Base-by-base conservation (phyloP, 2,329 filamentous ascomycete genomes). In the Neopestalotiopsis rosae region DNA sequence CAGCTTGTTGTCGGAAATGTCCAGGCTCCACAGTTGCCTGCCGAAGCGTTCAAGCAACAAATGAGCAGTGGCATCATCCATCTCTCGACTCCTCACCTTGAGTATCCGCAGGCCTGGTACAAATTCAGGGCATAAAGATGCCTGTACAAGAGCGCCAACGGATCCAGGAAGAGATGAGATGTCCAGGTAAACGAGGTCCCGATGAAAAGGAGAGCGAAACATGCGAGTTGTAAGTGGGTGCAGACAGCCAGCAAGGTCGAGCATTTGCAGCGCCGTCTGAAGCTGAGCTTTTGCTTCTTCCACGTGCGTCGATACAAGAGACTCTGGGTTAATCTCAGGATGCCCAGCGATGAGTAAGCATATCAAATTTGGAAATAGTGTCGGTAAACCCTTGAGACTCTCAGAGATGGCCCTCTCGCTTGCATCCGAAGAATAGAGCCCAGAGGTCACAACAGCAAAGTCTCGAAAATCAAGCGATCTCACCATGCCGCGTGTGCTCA, bases 11-110 rank as follows among this genome's bases (percentile, higher is more conserved):
- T 82, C 66, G 49, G 82, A 80, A 0, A 90, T 64, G 70, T 91
- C 88, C 4, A 90, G 74, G 72, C 88, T 89, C 88, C 88, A 90
- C 12, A 90, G 75, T 34, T 80, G 83, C 12, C 69, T 69, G 4
- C 71, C 68, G 62, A 82, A 82, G 5, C 75, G 71, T 69, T 74
- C 71, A 74, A 86, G 72, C 56, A 83, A 70, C 3, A 75, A 57
- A 0, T 77, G 67, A 2, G 81, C 76, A 2, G 79, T 76, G 1
- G 68, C 67, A 68, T 87, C 81, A 28, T 85, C 82, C 28, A 90
- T 72, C 69, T 86, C 82, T 28, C 85, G 81, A 1, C 81, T 79
- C 61, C 81, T 79, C 0, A 84, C 76, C 72, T 88, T 90, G 32
- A 91, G 75, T 3, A 90, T 79, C 3, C 85, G 83, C 9, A 91